A percentile compares a stretch with the other conserved stretches of the same genome.
Conservation (phyloP, 345 rosid genomes). For the Heritiera littoralis region DNA sequence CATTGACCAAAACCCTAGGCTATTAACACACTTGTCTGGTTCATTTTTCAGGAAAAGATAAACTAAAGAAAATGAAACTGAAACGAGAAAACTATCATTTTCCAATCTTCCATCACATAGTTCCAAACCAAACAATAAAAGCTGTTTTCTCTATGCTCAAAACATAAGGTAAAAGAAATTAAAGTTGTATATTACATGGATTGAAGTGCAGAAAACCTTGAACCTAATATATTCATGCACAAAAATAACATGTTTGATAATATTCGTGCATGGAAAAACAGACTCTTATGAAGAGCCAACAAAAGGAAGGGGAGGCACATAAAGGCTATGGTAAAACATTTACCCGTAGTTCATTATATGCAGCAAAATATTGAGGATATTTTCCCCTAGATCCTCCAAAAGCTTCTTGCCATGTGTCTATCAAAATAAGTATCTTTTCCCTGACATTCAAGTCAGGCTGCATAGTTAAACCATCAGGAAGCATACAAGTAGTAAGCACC, state of each 20-base stretch:
- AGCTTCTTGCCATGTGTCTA: constrained; percentile 67
- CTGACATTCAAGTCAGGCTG: constrained; percentile 94
- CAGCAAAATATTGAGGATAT: constrained; percentile 84
- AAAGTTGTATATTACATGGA: background rate
- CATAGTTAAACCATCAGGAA: constrained; percentile 28
- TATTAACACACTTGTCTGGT: background rate
- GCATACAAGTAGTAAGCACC: constrained; percentile 7
- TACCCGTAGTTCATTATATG: constrained; percentile 81
- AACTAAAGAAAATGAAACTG: background rate
- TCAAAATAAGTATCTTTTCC: constrained; percentile 80
- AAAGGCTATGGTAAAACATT: background rate
- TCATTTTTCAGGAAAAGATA: background rate
- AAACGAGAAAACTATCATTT: background rate
- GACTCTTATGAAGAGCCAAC: background rate
- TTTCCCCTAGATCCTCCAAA: constrained; percentile 77
- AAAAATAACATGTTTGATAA: background rate
- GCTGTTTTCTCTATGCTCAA: background rate
- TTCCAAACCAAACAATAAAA: background rate
- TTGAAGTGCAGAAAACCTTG: background rate
- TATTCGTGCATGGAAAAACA: background rate
- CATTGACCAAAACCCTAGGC: background rate
- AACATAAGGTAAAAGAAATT: background rate
- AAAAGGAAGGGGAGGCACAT: background rate
- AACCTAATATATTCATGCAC: background rate
- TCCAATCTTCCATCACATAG: background rate